Percentiles rank a stretch among this genome's conserved stretches.
phyloP scores from a whole-genome alignment of 495 filamentous ascomycete genomes.

The Emericellopsis terricola region DNA sequence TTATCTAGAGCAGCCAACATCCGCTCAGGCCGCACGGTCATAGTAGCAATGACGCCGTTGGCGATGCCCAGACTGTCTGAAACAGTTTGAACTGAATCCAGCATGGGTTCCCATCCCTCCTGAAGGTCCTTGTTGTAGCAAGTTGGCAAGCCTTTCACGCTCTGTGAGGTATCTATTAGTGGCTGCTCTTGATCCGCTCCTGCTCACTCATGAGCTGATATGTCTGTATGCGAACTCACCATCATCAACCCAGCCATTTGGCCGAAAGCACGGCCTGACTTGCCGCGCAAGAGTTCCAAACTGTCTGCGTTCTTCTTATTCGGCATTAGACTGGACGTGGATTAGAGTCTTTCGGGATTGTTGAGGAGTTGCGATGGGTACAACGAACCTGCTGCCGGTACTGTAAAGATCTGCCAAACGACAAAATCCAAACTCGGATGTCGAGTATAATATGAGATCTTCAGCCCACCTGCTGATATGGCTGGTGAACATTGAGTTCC shows the following conservation, averaged over 20 bases:
- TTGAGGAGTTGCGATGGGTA: slow-evolving; percentile 58
- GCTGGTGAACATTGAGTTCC: slow-evolving; percentile 46
- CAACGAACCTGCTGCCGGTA: slow-evolving; percentile 31
- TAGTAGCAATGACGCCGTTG: slow-evolving; percentile 52
- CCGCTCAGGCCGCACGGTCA: slow-evolving; percentile 46
- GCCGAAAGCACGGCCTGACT: slow-evolving; percentile 60
- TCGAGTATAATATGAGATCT: slow-evolving; percentile 68
- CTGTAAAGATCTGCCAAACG: slow-evolving; percentile 59
- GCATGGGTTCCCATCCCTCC: slow-evolving; percentile 64
- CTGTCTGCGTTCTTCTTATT: slow-evolving; percentile 35
- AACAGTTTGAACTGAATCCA: slow-evolving; percentile 66
- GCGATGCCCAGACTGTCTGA: slow-evolving; percentile 64
- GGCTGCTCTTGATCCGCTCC: slow-evolving; percentile 1
- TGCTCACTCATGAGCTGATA: slow-evolving; percentile 2
- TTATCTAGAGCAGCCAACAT: slow-evolving; percentile 48
- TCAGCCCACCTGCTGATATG: slow-evolving; percentile 71
- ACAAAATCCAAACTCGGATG: slow-evolving; percentile 59
- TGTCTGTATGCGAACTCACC: slow-evolving; percentile 4
- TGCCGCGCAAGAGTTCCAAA: slow-evolving; percentile 68
- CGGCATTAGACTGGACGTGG: background rate
- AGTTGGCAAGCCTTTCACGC: slow-evolving; percentile 57
- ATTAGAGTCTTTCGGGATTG: slow-evolving; percentile 16
- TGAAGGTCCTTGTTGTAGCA: slow-evolving; percentile 89
- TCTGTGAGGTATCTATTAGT: slow-evolving; percentile 6
- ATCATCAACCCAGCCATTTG: slow-evolving; percentile 72